Evolutionary conservation across 805 yeast species (phyloP).

Genomic region (Zygosaccharomyces kombuchaensis): DNA sequence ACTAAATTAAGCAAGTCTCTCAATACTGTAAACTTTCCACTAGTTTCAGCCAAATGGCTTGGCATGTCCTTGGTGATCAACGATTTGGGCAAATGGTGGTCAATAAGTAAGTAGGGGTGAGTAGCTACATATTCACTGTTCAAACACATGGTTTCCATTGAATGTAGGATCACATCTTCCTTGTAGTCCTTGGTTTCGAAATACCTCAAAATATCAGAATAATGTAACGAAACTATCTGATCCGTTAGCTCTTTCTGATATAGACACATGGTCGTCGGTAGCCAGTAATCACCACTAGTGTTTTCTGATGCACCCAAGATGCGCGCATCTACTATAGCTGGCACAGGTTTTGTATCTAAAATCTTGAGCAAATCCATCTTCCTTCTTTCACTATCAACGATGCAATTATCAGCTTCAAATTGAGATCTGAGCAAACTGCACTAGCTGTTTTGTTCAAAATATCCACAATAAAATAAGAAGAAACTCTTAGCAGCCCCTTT

Average conservation of each 20-base stretch:
- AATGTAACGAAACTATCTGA: slow-evolving; percentile 87
- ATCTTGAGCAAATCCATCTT: slow-evolving; percentile 70
- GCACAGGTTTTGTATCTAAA: slow-evolving; percentile 80
- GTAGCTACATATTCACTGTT: slow-evolving; percentile 78
- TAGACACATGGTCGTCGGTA: slow-evolving; percentile 79
- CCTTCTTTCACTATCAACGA: not conserved
- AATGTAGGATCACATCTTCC: slow-evolving; percentile 62
- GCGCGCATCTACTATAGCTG: slow-evolving; percentile 63
- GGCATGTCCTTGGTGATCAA: slow-evolving; percentile 69
- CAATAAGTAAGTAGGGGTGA: slow-evolving; percentile 83
- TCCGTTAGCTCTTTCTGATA: slow-evolving; percentile 86
- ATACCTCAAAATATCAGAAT: slow-evolving; percentile 82
- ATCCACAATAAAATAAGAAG: not conserved
- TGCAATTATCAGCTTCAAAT: not conserved
- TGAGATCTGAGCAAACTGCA: not conserved
- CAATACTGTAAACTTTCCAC: slow-evolving; percentile 78
- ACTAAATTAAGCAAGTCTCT: slow-evolving; percentile 58
- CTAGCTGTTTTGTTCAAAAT: not conserved
- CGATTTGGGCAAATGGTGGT: slow-evolving; percentile 75
- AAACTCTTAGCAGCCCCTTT: not conserved
- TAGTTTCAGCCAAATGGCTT: slow-evolving; percentile 62
- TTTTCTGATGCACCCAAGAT: slow-evolving; percentile 35
- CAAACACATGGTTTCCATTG: slow-evolving; percentile 66
- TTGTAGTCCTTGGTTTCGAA: slow-evolving; percentile 54
- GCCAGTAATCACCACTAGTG: slow-evolving; percentile 57